Base-by-base conservation (phyloP, 768 basidiomycete species). In the Mycena venus region DNA sequence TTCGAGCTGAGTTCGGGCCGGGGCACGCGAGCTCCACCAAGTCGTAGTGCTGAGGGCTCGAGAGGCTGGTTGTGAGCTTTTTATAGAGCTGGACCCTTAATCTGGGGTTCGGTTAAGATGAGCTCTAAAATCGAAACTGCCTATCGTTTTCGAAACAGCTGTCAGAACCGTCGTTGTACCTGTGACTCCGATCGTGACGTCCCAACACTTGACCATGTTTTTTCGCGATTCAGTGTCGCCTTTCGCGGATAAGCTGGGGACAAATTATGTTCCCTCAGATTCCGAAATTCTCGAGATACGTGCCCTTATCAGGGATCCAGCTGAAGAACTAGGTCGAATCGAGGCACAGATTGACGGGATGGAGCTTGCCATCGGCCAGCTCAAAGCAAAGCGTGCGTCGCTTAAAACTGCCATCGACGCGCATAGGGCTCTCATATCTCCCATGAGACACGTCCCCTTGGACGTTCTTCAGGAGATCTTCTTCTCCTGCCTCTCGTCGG, bases 391-490 rank as follows among this genome's bases (percentile, higher is more conserved):
- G 34, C 61, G 32, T 27, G 55, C 59, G 2, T 44, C 31, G 21
- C 67, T 70, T n/a, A 29, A 60, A 23, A 34, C 40, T 8, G 4
- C 32, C 11, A 74, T 74, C 19, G 73, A 65, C 21, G 36, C 42
- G 4, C 73, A 49, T 12, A 23, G n/a, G 7, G 47, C 47, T 23
- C 47, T 49, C 14, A 49, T 49, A 23, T 49, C 47, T 3, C 61
- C 73, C 2, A 40, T 66, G 11, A 42, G 73, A n/a, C 62, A 68
- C 25, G 32, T 59, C 14, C 73, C 68, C 5, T 14, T 59, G 15
- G 73, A 74, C 15, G 23, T 74, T 19, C 68, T 74, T 10, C 32
- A n/a, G 11, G 73, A 70, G 29, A 65, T 74, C 1, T 74, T 74
- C 62, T 14, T 23, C 25, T 25, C 32, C 31, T 74, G 68, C 32